Conservation (phyloP, 495 filamentous ascomycete species). For the Parathielavia hyrcaniae region DNA sequence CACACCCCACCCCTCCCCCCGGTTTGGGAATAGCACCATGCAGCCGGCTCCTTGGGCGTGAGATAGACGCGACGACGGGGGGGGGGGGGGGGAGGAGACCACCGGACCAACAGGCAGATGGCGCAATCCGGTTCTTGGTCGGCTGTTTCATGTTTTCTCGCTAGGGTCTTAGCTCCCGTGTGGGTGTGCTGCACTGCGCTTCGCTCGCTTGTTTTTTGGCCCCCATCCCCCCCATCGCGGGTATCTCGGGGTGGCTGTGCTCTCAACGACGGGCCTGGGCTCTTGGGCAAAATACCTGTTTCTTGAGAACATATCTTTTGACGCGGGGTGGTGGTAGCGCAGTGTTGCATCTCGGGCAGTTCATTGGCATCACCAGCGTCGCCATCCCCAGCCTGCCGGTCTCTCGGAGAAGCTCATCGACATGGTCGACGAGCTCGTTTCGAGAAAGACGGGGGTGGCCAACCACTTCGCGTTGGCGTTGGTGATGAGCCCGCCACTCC, state of each 20-base stretch:
- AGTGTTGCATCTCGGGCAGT: not conserved
- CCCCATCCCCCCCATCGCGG: conserved; percentile 1
- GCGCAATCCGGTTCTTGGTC: conserved; percentile 10
- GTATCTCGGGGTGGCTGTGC: conserved; percentile 9
- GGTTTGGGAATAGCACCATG: not conserved
- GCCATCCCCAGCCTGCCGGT: not conserved
- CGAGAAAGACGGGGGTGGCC: not conserved
- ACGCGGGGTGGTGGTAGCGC: not conserved
- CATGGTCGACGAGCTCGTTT: not conserved
- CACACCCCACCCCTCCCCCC: not conserved
- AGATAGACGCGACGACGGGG: conserved; percentile 3
- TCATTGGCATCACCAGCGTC: not conserved
- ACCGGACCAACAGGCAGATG: not conserved
- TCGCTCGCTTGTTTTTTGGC: conserved; percentile 11
- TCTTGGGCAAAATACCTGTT: conserved; percentile 7
- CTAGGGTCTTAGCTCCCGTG: conserved; percentile 3
- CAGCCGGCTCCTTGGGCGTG: not conserved
- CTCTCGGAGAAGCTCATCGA: not conserved
- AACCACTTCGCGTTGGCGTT: not conserved
- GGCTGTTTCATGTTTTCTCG: conserved; percentile 12
- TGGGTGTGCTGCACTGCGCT: conserved; percentile 9
- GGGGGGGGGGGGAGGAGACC: too few relatives aligned
- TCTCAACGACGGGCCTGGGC: not conserved
- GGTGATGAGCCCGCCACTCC: not conserved
- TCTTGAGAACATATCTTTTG: not conserved